Base-by-base conservation (phyloP, 148 eudicot genomes). In the Persicaria maculosa region DNA sequence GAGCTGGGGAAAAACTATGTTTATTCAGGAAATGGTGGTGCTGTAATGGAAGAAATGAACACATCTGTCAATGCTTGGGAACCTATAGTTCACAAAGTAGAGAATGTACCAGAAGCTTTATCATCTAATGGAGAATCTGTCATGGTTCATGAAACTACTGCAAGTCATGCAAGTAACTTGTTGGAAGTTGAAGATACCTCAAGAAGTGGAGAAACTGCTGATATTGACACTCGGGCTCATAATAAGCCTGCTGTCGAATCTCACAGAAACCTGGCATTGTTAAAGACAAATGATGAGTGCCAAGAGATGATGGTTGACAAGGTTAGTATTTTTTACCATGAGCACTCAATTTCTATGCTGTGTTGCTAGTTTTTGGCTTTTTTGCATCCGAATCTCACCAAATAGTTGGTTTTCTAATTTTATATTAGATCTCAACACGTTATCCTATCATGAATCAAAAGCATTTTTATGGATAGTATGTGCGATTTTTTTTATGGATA, bases 271-370 rank as follows among this genome's bases (percentile, higher is more conserved):
- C 17, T 46, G 12, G 22, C 59, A 69, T 52, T 58, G 47, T 58
- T 58, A 20, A 75, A 58, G 75, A 75, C 77, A 31, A 36, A 44
- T 45, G 81, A 80, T 47, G 79, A 50, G 25, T 47, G 11, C 16
- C 22, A 22, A 44, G 68, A 53, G 48, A 44, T 25, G 47, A 74
- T 53, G 80, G 81, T 16, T 76, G 45, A 15, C 50, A 68, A 83
- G 87, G 91, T 86, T 50, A 76, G 86, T 72, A 44, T 80, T 61
- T 69, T 16, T 48, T 74, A 16, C 31, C 19, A 48, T 43, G 54
- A 59, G 54, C 15, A 14, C 47, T 14, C 11, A 25, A 53, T 31
- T 47, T 17, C 12, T 17, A 22, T 19, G 55, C 31, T 58, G 31
- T 6, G 4, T 5, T 65, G 44, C 36, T 12, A 11, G 6, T 61